Conservation (phyloP, 192 early-diverging fungal genomes). For the Pilobolus umbonatus region DNA sequence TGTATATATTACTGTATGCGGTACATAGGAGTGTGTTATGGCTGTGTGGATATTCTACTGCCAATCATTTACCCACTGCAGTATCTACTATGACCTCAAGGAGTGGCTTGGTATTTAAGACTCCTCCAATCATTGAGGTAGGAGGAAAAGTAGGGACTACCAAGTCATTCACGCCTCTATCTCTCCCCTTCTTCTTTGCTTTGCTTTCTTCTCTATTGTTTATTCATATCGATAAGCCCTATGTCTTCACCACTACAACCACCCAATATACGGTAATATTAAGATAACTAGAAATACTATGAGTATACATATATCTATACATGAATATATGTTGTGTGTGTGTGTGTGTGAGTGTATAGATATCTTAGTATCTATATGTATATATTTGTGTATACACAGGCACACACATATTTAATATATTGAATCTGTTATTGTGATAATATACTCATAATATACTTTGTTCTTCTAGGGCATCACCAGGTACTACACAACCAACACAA, state of each 20-base stretch:
- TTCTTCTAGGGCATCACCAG: neutral
- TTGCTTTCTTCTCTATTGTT: neutral
- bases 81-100: no score
- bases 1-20: no score
- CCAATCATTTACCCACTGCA: no score
- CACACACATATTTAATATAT: no score
- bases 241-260: conserved; percentile 24
- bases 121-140: neutral
- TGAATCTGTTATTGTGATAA: conserved; percentile 2
- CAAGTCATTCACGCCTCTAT: neutral
- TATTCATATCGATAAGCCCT: neutral
- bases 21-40: no score
- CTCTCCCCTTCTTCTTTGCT: conserved; percentile 10
- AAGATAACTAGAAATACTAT: no score
- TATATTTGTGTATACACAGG: no score
- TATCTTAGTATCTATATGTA: no score
- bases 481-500: neutral
- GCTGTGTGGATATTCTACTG: no score
- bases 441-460: neutral
- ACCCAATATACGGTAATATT: conserved; percentile 23
- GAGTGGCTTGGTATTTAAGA: neutral
- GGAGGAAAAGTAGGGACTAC: neutral
- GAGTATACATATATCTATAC: no score
- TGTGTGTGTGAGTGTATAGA: no score
- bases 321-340: neutral